These are phyloP conservation scores for Alternaria alternata DNA, from an alignment of 2,329 filamentous ascomycete genomes.

Conservation along the genomic window DNA sequence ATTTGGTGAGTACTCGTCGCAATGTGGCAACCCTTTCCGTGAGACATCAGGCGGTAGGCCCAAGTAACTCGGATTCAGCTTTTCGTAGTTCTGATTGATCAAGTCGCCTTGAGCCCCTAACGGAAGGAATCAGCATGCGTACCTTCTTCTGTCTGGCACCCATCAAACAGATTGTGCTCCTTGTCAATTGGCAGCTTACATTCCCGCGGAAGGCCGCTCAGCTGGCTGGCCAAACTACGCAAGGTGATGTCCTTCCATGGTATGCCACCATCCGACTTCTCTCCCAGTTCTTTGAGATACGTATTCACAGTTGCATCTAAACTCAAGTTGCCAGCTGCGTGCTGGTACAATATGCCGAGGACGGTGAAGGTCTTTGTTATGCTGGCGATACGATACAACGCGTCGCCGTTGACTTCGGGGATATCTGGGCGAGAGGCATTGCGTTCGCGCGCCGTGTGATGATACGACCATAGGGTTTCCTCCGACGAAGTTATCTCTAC, in stretches of 20 bases:
- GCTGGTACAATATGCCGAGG: slow-evolving; percentile 43
- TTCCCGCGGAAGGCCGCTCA: slow-evolving; percentile 54
- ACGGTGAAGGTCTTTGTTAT: slow-evolving; percentile 49
- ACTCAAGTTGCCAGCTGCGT: slow-evolving; percentile 45
- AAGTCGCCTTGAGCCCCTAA: slow-evolving; percentile 42
- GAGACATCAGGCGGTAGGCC: slow-evolving; percentile 48
- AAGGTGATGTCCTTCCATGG: slow-evolving; percentile 56
- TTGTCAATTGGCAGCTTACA: slow-evolving; percentile 29
- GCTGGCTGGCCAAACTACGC: slow-evolving; percentile 53
- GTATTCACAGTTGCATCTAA: slow-evolving; percentile 46
- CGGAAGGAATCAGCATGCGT: slow-evolving; percentile 29
- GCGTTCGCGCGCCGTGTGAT: slow-evolving; percentile 49
- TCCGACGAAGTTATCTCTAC: slow-evolving; percentile 52
- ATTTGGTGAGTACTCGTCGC: slow-evolving; percentile 46
- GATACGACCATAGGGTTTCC: slow-evolving; percentile 49
- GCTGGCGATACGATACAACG: slow-evolving; percentile 53
- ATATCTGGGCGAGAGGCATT: slow-evolving; percentile 50
- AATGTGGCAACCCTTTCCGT: slow-evolving; percentile 41
- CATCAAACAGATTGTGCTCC: neutral
- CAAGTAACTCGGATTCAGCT: slow-evolving; percentile 17
- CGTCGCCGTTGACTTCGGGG: slow-evolving; percentile 48
- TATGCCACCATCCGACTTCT: slow-evolving; percentile 39
- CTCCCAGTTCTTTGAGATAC: slow-evolving; percentile 44
- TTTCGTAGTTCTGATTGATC: slow-evolving; percentile 27
- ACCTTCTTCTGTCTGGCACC: slow-evolving; percentile 32